Base-by-base conservation (phyloP, 192 early-diverging fungal species). In the Mortierella hygrophila region DNA sequence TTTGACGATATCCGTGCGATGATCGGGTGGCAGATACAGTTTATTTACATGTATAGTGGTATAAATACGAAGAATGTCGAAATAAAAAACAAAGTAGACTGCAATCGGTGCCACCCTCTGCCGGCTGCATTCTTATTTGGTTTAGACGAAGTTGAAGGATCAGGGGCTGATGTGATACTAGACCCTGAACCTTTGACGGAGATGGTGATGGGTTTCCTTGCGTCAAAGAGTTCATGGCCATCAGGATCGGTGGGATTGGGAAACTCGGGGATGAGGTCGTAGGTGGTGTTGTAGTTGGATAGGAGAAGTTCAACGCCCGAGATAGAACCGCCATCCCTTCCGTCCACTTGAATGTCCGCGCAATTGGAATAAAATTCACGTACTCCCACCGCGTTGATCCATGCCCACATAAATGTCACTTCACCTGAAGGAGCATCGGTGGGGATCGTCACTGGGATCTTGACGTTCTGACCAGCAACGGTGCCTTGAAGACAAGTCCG, bases 291-390 rank as follows among this genome's bases (percentile, higher is more conserved):
- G 68, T 81, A 83, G 71, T 89, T 92, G 70, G 87, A 75, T 49
- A 88, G 55, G 21, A 89, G 73, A 35, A 88, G 83, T 26, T 68
- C 49, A 35, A 88, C 78, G 0, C 91, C 92, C 2, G 81, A 77
- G 46, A 89, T 74, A 1, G 85, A 70, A 1, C 81, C 86, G 18
- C 68, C 88, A 2, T 80, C 79, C 32, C 91, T 89, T 29, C 88
- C 87, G 9, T 82, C 76, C 79, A 95, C 90, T 54, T 87, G 88
- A n/a, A 95, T 88, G 88, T 94, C 93, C 37, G 92, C 94, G 78
- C 94, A 94, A 85, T 94, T 94, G 88, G 91, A 93, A 88, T 95
- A 95, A 60, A 93, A 91, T 88, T 96, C 94, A 63, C 94, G 92
- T 79, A 91, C 91, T 0, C 95, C 94, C 11, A 92, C 78, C 4